phyloP scores from a whole-genome alignment of 2,329 filamentous ascomycete genomes.

The Beauveria sp. region DNA sequence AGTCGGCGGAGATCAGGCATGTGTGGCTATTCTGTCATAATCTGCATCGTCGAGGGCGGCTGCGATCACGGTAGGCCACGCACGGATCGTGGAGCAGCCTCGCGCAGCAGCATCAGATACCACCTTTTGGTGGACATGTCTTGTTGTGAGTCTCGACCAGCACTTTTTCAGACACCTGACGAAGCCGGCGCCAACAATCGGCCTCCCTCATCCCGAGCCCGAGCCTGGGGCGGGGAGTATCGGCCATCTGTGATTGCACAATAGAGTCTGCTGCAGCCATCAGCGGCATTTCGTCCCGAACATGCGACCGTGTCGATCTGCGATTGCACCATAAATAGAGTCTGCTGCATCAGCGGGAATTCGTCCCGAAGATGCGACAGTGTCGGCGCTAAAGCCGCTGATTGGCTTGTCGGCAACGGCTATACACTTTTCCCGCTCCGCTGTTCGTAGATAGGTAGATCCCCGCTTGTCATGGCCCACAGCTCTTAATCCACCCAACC shows the following conservation, averaged over 20 bases:
- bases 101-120: background rate
- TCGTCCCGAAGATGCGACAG: slow-evolving; percentile 6
- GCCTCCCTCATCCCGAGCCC: background rate
- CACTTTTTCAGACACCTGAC: background rate
- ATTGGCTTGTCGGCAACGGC: background rate
- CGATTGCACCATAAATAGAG: too few species aligned
- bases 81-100: background rate
- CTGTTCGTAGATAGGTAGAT: background rate
- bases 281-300: background rate
- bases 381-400: background rate
- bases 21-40: background rate
- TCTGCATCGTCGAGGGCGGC: background rate
- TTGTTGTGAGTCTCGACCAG: background rate
- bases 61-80: background rate
- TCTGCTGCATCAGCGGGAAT: background rate
- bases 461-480: too few species aligned
- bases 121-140: background rate
- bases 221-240: background rate
- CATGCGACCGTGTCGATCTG: background rate
- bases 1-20: too few species aligned
- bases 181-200: background rate
- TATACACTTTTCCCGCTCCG: background rate
- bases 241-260: background rate
- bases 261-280: too few species aligned
- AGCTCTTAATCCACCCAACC: too few species aligned